Base-by-base conservation (phyloP, 1,139 yeast species). In the Yamadazyma spencermartinsiae region DNA sequence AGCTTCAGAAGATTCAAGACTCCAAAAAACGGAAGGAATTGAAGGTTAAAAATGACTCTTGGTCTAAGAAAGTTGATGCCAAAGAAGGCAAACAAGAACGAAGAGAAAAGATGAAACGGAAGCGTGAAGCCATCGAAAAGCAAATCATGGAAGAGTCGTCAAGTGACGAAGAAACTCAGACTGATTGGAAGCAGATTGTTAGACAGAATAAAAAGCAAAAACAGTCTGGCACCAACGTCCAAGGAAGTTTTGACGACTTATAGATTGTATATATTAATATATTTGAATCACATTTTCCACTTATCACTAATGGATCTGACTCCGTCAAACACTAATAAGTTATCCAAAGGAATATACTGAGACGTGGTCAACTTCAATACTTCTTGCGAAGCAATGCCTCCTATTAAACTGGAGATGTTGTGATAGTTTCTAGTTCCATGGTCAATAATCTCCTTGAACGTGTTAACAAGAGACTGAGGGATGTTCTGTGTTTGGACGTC, bases 121-220 rank as follows among this genome's bases (percentile, higher is more conserved):
- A 80, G 57, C 67, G 86, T 58, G 79, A 84, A 58, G 79, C 80
- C 6, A 75, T 78, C 29, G 86, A 80, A 56, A 76, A 66, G 55
- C 78, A 70, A 60, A 62, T 76, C 38, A 67, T 65, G 64, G 70
- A 72, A 39, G 76, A 72, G 32, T 46, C 71, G 41, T 54, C 72
- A 3, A 69, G 41, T 16, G 74, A 68, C 23, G 47, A 80, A 16
- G 85, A 79, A 25, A 63, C 70, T 1, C 74, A 71, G 40, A 76
- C 68, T 23, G 98, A 92, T 61, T 92, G 98, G 98, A 92, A 92
- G 63, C 94, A 86, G 32, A 56, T 84, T 31, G 83, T 90, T 1
- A 68, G 79, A 46, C 75, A 74, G 36, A 80, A 72, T 46, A 88
- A 87, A 56, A 80, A 74, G 60, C 71, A 68, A 44, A 79, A 77